Evolutionary conservation across 1,139 yeast genomes (phyloP), one percentile per base, ranked within the genome.

Genomic region (Hansenula sp.): DNA sequence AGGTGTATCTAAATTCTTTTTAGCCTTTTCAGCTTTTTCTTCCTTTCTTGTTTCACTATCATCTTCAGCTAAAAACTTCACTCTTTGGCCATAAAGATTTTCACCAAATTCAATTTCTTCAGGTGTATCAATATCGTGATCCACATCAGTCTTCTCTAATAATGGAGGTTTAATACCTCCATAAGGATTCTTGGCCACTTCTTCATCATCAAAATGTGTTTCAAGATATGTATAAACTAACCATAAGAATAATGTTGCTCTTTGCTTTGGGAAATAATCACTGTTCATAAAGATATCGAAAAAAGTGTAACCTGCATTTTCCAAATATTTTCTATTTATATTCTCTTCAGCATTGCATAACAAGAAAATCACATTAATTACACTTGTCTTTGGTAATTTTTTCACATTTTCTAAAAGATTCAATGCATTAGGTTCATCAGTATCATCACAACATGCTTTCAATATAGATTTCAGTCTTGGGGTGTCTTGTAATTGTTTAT

Each of bases 381-480:
- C 77, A 50, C 77, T 78, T 1, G 79, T 71, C 21, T 65, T 63
- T 8, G 89, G 88, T 36, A 69, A 64, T 5, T 55, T 51, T 4
- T 48, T 49, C 8, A 51, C 50, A 8, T 52, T 50, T 28, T 71
- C 62, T 38, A 82, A 62, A 22, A 74, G 78, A 26, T 73, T 71
- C 33, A 85, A 58, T 3, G 74, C 67, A 36, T 70, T 64, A 2
- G 78, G 76, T 41, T 74, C 78, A 16, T 71, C 68, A 9, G 79
- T 71, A 39, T 68, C 77, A 45, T 77, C 83, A 49, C 87, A 78
- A 13, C 75, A 73, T 13, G 95, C 94, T 62, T 90, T 90, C 50
- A 92, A 64, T 19, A 92, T 90, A 0, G 95, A 82, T 60, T 92
- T 92, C 47, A 92, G 72, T 42, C 97, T 69, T 7, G 97, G 97